Percentiles rank a stretch among this genome's conserved stretches.
Conservation (phyloP, 495 filamentous ascomycete genomes). For the Darksidea phi region DNA sequence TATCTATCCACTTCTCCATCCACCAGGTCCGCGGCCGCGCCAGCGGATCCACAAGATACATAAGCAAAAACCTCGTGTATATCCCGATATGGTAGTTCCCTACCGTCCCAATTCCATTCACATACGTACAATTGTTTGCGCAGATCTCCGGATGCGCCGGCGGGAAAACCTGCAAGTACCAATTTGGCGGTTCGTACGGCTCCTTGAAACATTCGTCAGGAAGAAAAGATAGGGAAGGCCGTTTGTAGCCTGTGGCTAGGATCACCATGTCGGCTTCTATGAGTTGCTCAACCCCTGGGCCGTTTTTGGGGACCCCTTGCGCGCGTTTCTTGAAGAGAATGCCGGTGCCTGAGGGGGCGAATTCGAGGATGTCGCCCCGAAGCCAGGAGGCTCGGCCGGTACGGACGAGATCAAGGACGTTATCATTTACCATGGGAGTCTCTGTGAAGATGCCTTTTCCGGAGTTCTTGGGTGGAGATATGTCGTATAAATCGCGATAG, state of each 20-base stretch:
- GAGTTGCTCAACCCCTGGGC: slow-evolving; percentile 61
- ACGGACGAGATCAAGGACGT: slow-evolving; percentile 76
- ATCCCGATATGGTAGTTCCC: slow-evolving; percentile 89
- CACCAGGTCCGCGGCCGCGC: slow-evolving; percentile 66
- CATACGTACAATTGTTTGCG: slow-evolving; percentile 80
- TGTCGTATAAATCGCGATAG: slow-evolving; percentile 77
- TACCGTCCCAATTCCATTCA: slow-evolving; percentile 76
- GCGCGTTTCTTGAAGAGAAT: slow-evolving; percentile 68
- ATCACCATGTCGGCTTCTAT: slow-evolving; percentile 74
- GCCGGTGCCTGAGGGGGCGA: slow-evolving; percentile 66
- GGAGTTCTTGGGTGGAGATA: slow-evolving; percentile 55
- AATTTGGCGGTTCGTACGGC: slow-evolving; percentile 75
- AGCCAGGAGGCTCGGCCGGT: slow-evolving; percentile 73
- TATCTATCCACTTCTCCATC: slow-evolving; percentile 86
- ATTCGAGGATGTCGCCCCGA: slow-evolving; percentile 70
- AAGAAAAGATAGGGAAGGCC: slow-evolving; percentile 70
- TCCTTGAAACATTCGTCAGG: slow-evolving; percentile 68
- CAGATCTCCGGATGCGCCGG: slow-evolving; percentile 63
- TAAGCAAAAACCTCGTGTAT: slow-evolving; percentile 78
- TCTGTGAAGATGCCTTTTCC: slow-evolving; percentile 72
- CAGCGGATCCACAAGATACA: slow-evolving; percentile 79
- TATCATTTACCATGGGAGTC: slow-evolving; percentile 83
- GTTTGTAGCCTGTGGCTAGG: slow-evolving; percentile 78
- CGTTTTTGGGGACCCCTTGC: slow-evolving; percentile 69
- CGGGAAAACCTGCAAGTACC: slow-evolving; percentile 85